A percentile compares a stretch with the other conserved stretches of the same genome.
Evolutionary conservation across 176 grass and related monocot species (phyloP).

Genomic region (Oryza officinalis): DNA sequence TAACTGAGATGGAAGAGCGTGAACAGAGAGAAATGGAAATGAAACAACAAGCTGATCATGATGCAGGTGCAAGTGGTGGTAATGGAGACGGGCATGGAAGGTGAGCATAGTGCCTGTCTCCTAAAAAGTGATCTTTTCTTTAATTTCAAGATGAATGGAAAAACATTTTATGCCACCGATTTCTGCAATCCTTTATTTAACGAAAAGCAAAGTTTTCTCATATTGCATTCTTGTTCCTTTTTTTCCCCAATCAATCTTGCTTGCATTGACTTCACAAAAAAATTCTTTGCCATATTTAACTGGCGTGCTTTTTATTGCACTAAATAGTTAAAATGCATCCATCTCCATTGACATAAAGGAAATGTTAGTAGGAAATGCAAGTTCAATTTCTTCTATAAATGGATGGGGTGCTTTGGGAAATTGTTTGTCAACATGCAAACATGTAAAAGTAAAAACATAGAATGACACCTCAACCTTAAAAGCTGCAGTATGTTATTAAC

Average conservation of each 20-base stretch:
- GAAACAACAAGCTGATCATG: conserved; percentile 80
- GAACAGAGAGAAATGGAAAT: conserved; percentile 81
- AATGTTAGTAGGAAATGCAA: too few relatives aligned
- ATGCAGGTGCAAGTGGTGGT: conserved; percentile 52
- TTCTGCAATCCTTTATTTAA: background rate
- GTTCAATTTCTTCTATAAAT: too few relatives aligned
- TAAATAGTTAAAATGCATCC: too few relatives aligned
- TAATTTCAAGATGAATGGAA: background rate
- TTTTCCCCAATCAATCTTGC: background rate
- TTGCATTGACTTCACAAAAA: background rate
- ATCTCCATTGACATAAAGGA: too few relatives aligned
- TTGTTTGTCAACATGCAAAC: too few relatives aligned
- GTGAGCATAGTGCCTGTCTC: conserved; percentile 33
- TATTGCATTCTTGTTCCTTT: too few relatives aligned
- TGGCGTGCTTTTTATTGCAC: background rate
- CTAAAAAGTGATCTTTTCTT: background rate
- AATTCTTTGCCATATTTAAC: background rate
- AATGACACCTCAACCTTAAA: too few relatives aligned
- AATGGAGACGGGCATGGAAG: conserved; percentile 51
- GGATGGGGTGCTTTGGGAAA: too few relatives aligned
- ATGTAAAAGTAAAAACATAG: too few relatives aligned
- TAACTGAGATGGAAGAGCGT: conserved; percentile 94
- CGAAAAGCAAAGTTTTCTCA: background rate
- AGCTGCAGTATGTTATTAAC: too few relatives aligned
- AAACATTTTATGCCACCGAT: too few relatives aligned